A percentile compares a stretch with the other conserved stretches of the same genome.
Conservation (phyloP, 176 grass and related monocot genomes). For the Eragrostis curvula region DNA sequence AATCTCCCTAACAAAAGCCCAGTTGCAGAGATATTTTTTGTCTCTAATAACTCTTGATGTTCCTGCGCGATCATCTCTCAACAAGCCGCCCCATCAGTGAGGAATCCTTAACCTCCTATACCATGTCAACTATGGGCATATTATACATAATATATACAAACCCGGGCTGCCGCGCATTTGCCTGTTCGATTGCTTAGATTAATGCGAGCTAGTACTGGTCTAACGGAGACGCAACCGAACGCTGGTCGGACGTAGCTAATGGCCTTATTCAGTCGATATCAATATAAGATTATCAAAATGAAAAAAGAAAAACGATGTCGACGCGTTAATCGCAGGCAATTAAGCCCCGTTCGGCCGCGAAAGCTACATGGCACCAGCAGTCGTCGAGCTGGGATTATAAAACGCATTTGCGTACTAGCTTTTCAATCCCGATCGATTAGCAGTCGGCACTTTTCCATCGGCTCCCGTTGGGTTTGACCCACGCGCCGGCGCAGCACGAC, state of each 20-base stretch:
- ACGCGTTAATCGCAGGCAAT: too few relatives aligned
- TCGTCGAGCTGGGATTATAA: background rate
- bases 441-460: background rate
- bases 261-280: background rate
- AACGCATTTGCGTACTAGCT: background rate
- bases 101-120: background rate
- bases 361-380: constrained; percentile 7
- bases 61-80: background rate
- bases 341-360: background rate
- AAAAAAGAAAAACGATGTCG: background rate
- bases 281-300: background rate
- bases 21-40: background rate
- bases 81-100: background rate
- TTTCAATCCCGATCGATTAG: background rate
- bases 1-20: background rate
- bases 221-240: background rate
- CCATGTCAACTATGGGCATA: constrained; percentile 6
- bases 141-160: background rate
- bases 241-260: background rate
- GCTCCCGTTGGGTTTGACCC: constrained; percentile 19
- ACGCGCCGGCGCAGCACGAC: background rate
- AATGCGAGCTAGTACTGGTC: background rate
- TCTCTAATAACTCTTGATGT: background rate
- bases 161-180: background rate
- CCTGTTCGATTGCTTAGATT: background rate